Conservation (phyloP, 2,329 filamentous ascomycete species). For the Botrytis porri region DNA sequence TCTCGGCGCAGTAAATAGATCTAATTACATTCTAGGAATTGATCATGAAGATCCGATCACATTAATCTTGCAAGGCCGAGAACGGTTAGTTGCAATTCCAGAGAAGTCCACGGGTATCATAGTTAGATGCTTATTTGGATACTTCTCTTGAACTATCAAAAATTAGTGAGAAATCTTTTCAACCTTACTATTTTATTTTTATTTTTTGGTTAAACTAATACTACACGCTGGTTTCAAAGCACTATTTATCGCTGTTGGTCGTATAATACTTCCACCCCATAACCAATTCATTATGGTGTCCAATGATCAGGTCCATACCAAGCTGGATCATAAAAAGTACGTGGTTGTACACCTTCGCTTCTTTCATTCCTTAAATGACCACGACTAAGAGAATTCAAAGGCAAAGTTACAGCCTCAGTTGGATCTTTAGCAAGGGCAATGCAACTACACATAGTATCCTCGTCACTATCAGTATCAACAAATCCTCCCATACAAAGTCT, state of each 20-base stretch:
- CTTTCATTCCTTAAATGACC: background rate
- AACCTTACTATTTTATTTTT: background rate
- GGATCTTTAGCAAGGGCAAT: constrained; percentile 28
- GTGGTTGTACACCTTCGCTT: background rate
- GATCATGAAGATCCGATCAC: too few species aligned
- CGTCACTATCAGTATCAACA: constrained; percentile 29
- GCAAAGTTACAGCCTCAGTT: background rate
- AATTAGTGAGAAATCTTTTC: background rate
- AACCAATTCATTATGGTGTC: background rate
- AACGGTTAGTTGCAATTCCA: background rate
- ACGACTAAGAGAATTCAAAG: background rate
- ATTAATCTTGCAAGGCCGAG: background rate
- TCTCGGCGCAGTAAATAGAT: background rate
- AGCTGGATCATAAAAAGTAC: background rate
- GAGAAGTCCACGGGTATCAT: background rate
- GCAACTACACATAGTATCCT: constrained; percentile 36
- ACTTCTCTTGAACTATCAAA: too few species aligned
- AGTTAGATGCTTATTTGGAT: too few species aligned
- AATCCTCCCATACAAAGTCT: constrained; percentile 55
- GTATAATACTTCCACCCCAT: background rate
- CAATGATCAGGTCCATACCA: background rate
- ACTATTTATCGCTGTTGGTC: background rate
- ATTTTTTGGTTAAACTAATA: background rate
- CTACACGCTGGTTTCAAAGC: background rate
- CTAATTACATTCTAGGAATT: background rate